Conservation (phyloP, 1,139 yeast species). For the Sugiyamaella castrensis region DNA sequence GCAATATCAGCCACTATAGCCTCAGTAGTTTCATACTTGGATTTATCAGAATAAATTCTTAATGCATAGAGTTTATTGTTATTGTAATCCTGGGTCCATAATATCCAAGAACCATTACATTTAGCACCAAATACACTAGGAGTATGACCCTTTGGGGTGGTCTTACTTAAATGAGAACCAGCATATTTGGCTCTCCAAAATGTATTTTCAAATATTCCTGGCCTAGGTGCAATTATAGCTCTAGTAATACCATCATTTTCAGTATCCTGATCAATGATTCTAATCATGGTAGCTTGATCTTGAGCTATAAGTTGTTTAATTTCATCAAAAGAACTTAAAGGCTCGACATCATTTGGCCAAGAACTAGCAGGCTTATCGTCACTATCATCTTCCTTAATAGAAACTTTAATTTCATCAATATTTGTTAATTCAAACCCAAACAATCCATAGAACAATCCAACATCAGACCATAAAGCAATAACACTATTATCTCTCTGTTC, state of each 20-base stretch:
- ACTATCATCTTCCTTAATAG: conserved; percentile 20
- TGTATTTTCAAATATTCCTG: conserved; percentile 43
- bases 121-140: conserved; percentile 39
- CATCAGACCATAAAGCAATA: conserved; percentile 63
- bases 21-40: conserved; percentile 12
- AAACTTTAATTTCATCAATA: conserved; percentile 26
- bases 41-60: conserved; percentile 24
- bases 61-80: conserved; percentile 38
- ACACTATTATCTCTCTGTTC: conserved; percentile 41
- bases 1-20: conserved; percentile 17
- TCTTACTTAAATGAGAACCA: conserved; percentile 26
- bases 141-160: conserved; percentile 4
- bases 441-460: conserved; percentile 61
- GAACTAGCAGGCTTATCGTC: conserved; percentile 16
- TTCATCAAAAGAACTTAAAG: conserved; percentile 35
- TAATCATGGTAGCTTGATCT: conserved; percentile 33
- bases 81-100: conserved; percentile 50
- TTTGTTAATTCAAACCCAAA: conserved; percentile 51
- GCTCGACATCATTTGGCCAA: conserved; percentile 27
- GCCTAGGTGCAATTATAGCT: conserved; percentile 40
- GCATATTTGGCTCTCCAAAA: conserved; percentile 43
- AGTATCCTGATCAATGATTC: conserved; percentile 32
- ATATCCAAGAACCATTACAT: conserved; percentile 36
- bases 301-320: conserved; percentile 36
- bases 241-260: conserved; percentile 33